These are phyloP conservation scores for Boletales sp. DNA, from an alignment of 768 basidiomycete genomes.

Conservation along the genomic window DNA sequence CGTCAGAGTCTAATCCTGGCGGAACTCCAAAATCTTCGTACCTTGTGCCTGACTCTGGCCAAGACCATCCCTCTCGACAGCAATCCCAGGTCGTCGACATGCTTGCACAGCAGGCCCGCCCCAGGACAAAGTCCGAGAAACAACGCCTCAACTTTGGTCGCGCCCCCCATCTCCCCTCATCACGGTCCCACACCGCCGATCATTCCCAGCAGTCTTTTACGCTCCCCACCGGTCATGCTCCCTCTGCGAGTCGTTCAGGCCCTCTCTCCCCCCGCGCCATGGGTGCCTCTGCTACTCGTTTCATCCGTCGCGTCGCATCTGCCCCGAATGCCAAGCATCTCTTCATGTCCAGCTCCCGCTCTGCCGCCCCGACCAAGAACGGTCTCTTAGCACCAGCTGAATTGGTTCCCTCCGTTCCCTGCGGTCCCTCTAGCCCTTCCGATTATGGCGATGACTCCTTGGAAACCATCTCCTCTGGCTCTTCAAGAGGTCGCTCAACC, in stretches of 20 bases:
- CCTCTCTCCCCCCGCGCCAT: conserved; percentile 67
- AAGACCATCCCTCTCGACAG: conserved; percentile 6
- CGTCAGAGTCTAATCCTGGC: conserved; percentile 52
- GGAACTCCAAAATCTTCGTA: conserved; percentile 28
- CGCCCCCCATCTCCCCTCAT: conserved; percentile 37
- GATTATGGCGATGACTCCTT: conserved; percentile 67
- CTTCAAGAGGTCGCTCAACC: conserved; percentile 54
- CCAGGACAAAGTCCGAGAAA: conserved; percentile 47
- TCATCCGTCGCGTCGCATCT: conserved; percentile 92
- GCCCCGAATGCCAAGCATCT: conserved; percentile 95
- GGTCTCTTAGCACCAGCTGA: conserved; percentile 74
- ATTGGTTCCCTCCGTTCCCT: conserved; percentile 51
- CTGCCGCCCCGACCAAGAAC: conserved; percentile 64
- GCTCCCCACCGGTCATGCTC: conserved; percentile 21
- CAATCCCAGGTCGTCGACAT: conserved; percentile 13
- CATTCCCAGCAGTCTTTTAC: conserved; percentile 42
- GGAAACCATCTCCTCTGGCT: conserved; percentile 76
- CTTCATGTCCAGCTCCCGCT: conserved; percentile 61
- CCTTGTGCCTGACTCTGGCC: conserved; percentile 27
- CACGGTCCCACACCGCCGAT: conserved; percentile 27
- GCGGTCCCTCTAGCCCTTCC: conserved; percentile 43
- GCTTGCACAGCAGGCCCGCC: conserved; percentile 8
- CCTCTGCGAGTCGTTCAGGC: conserved; percentile 38
- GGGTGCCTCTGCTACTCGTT: conserved; percentile 75
- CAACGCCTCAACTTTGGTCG: conserved; percentile 44